These are phyloP conservation scores for Arthrinium puccinioides DNA, from an alignment of 2,329 filamentous ascomycete genomes.

Conservation along the genomic window DNA sequence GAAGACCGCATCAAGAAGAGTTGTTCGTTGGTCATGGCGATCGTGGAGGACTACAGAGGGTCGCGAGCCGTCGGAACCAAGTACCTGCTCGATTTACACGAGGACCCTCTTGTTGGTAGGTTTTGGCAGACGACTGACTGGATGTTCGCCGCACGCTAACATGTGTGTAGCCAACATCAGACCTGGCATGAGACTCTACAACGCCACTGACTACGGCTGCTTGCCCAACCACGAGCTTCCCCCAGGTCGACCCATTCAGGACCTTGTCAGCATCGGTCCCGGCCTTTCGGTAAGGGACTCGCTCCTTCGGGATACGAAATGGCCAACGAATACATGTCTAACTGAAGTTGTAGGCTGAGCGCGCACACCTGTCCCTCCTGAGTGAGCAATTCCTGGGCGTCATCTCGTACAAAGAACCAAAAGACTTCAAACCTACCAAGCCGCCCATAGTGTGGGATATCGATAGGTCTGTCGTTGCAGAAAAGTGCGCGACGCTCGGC, in stretches of 20 bases:
- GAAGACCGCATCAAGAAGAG: conserved; percentile 38
- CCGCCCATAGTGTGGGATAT: conserved; percentile 25
- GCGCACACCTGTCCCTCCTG: conserved; percentile 41
- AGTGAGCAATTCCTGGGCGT: conserved; percentile 45
- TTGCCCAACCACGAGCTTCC: conserved; percentile 40
- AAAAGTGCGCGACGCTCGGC: conserved; percentile 20
- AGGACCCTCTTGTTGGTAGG: conserved; percentile 40
- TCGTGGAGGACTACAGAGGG: conserved; percentile 43
- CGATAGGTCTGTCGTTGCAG: conserved; percentile 37
- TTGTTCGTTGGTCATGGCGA: conserved; percentile 44
- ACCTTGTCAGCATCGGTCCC: conserved; percentile 42
- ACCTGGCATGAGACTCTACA: conserved; percentile 30
- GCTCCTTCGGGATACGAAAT: background rate
- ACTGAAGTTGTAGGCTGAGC: conserved; percentile 32
- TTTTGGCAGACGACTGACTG: conserved; percentile 1
- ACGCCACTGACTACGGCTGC: conserved; percentile 44
- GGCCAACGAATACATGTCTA: no score
- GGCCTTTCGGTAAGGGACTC: conserved; percentile 38
- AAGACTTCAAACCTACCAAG: conserved; percentile 41
- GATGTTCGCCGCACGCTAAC: conserved; percentile 8
- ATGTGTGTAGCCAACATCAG: conserved; percentile 29
- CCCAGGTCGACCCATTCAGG: conserved; percentile 29
- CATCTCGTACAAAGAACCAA: conserved; percentile 38
- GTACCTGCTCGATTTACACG: conserved; percentile 29
- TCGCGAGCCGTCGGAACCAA: conserved; percentile 34